These are phyloP conservation scores for Spathaspora boniae DNA, from an alignment of 805 yeast genomes.

Conservation along the genomic window DNA sequence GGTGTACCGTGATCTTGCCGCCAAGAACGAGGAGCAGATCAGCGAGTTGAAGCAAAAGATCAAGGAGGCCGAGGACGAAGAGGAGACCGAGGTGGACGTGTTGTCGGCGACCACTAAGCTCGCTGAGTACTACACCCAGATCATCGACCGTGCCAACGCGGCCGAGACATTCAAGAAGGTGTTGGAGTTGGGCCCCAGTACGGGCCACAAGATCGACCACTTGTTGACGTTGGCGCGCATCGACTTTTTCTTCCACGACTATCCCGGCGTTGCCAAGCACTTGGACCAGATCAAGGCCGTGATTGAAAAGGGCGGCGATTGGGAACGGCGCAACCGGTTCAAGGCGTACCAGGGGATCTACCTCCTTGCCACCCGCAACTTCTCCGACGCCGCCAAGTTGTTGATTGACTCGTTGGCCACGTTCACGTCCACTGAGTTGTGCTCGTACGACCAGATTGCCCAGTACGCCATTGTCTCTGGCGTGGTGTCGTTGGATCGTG, in stretches of 20 bases:
- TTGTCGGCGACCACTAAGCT: constrained; percentile 73
- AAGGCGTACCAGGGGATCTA: constrained; percentile 90
- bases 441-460: constrained; percentile 87
- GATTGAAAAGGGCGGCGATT: constrained; percentile 96
- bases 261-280: constrained; percentile 61
- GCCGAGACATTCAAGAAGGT: constrained; percentile 65
- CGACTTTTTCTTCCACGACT: constrained; percentile 87
- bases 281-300: constrained; percentile 68
- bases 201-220: constrained; percentile 89
- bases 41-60: constrained; percentile 51
- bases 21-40: constrained; percentile 55
- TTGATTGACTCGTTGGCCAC: constrained; percentile 91
- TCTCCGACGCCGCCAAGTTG: constrained; percentile 77
- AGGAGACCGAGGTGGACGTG: constrained; percentile 83
- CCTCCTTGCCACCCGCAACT: constrained; percentile 78
- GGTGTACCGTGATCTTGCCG: constrained; percentile 48
- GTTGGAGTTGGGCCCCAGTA: constrained; percentile 72
- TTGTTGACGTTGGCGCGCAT: constrained; percentile 76
- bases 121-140: constrained; percentile 83
- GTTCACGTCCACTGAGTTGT: constrained; percentile 87
- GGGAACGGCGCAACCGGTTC: constrained; percentile 96
- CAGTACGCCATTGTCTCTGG: constrained; percentile 88
- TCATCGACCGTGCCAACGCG: constrained; percentile 79
- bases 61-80: constrained; percentile 55
- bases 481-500: constrained; percentile 74